Evolutionary conservation across 805 yeast genomes (phyloP).

Genomic region (Tetrapisispora namnaoensis): DNA sequence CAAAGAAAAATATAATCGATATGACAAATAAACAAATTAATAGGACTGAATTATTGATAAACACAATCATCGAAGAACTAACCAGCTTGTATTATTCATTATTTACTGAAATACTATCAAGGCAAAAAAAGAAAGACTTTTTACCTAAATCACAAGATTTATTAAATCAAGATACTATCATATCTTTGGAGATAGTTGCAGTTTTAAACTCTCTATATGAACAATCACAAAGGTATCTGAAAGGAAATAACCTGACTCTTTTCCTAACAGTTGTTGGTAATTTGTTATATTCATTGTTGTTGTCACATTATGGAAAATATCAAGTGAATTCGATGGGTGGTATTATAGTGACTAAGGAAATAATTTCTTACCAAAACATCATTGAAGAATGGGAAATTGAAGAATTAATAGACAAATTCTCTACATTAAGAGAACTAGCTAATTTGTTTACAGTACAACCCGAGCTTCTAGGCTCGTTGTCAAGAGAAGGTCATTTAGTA

Average conservation of each 20-base stretch:
- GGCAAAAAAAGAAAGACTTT: slow-evolving; percentile 72
- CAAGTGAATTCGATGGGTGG: slow-evolving; percentile 79
- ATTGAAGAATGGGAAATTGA: slow-evolving; percentile 59
- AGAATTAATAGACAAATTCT: slow-evolving; percentile 52
- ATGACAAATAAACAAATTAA: slow-evolving; percentile 52
- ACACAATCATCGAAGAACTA: slow-evolving; percentile 52
- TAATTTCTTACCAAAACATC: slow-evolving; percentile 60
- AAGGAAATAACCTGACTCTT: slow-evolving; percentile 39
- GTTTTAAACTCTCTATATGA: slow-evolving; percentile 33
- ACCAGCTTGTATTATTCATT: slow-evolving; percentile 43
- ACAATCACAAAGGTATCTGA: slow-evolving; percentile 32
- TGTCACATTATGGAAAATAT: slow-evolving; percentile 66
- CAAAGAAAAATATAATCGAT: slow-evolving; percentile 49
- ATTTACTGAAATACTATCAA: slow-evolving; percentile 41
- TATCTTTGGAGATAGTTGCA: slow-evolving; percentile 54
- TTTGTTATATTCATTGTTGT: slow-evolving; percentile 45
- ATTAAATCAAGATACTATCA: slow-evolving; percentile 53
- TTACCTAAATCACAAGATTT: slow-evolving; percentile 35
- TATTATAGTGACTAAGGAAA: slow-evolving; percentile 69
- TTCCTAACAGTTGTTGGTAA: slow-evolving; percentile 50
- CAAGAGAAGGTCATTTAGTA: slow-evolving; percentile 71
- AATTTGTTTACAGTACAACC: slow-evolving; percentile 80
- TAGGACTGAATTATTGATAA: slow-evolving; percentile 55
- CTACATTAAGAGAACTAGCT: slow-evolving; percentile 69
- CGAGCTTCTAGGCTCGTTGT: slow-evolving; percentile 63